Evolutionary conservation across 768 basidiomycete species (phyloP), one percentile per base, ranked within the genome.

Genomic region (Lepiota subincarnata): DNA sequence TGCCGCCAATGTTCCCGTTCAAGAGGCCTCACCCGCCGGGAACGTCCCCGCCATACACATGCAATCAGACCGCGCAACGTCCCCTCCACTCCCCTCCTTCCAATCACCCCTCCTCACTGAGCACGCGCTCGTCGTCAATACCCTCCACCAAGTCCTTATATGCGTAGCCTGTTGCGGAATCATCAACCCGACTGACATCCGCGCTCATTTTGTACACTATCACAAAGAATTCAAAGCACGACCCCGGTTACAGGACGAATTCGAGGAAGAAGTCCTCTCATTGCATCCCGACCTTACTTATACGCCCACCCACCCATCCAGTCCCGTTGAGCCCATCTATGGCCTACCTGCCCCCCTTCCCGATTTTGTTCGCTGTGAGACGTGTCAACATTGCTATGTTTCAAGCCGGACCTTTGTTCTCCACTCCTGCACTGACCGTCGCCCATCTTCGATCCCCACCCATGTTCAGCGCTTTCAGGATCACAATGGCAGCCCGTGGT

Each of bases 401-500:
- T 10, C 6, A 38, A 13, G n/a, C 2, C 4, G 37, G 7, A 16
- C 26, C 1, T 49, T 48, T 16, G 18, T 3, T 10, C 40, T 36
- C 2, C 54, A 55, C 37, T 7, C 1, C 0, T 55, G 54, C 24
- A n/a, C 2, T 6, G 24, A 24, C 24, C 24, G 3, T 20, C 31
- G 13, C 4, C 8, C 11, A 10, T 22, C 35, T 19, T 19, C 28
- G 13, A 19, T 20, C 1, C 6, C 4, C 14, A 38, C 12, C 34
- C 7, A 35, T n/a, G 45, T 20, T 1, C 54, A 55, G 12, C 54
- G 54, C 4, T 55, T 45, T 18, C 3, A 42, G 14, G 16, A 38
- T 18, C 48, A 55, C 31, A 41, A 3, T 3, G 34, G 14, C 40
- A 43, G 34, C 28, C 48, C 46, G 3, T 55, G 46, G 40, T 55